Conservation (phyloP, 192 early-diverging fungal species). For the Dissophora ornata region DNA sequence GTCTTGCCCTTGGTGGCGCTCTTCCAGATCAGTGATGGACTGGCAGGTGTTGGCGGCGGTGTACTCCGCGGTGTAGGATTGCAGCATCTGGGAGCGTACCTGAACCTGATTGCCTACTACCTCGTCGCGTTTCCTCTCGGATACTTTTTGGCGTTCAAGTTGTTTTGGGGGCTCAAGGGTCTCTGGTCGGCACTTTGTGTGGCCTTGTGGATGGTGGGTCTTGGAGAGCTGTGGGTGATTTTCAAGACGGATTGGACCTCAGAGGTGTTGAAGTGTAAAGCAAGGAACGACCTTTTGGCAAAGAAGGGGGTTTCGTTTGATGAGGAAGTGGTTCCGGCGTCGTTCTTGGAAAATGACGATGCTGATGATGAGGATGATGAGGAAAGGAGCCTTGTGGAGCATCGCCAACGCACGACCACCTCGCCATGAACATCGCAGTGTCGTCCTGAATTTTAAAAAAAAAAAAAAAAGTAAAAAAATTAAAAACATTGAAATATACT, state of each 20-base stretch:
- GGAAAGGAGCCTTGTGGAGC: no score
- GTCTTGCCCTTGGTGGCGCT: slow-evolving; percentile 85
- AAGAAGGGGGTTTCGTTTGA: slow-evolving; percentile 3
- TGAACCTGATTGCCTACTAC: slow-evolving; percentile 76
- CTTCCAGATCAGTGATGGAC: slow-evolving; percentile 80
- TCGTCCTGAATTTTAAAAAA: no score
- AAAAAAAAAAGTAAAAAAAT: no score
- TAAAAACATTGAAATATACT: no score
- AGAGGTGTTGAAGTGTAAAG: slow-evolving; percentile 48
- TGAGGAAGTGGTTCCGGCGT: no score
- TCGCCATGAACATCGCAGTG: no score
- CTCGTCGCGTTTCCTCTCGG: slow-evolving; percentile 75
- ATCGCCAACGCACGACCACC: no score
- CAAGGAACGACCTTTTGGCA: slow-evolving; percentile 31
- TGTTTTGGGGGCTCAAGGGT: slow-evolving; percentile 67
- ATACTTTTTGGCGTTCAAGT: slow-evolving; percentile 65
- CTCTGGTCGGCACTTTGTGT: slow-evolving; percentile 71
- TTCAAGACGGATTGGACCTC: slow-evolving; percentile 51
- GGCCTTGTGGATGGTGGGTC: slow-evolving; percentile 57
- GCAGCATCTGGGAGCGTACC: slow-evolving; percentile 70
- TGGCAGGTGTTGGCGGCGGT: slow-evolving; percentile 72
- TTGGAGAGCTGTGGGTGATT: slow-evolving; percentile 51
- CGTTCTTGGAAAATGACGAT: no score
- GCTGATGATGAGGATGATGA: no score
- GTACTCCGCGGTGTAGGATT: slow-evolving; percentile 82